Base-by-base conservation (phyloP, 169 alveolate species). In the Plasmodium vinckei region DNA sequence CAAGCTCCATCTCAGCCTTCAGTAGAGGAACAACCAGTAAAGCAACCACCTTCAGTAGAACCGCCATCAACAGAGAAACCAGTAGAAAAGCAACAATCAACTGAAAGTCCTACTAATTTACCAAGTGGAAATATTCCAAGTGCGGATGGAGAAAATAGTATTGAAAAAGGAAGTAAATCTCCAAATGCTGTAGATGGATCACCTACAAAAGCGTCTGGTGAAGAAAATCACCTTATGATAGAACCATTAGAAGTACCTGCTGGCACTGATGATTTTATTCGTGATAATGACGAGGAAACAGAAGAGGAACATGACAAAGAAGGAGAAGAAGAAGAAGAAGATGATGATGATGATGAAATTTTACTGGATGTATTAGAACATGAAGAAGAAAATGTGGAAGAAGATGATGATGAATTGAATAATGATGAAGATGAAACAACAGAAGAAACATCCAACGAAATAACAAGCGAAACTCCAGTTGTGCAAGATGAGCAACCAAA, bases 71-170 rank as follows among this genome's bases (percentile, higher is more conserved):
- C 2, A 13, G 49, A 23, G 56, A 3, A n/a, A n/a, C n/a, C 3
- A 49, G 4, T 0, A 49, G 59, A 49, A 15, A 5, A n/a, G 1
- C 57, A 21, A n/a, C 23, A 0, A 12, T 7, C 42, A 46, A 15
- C 21, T 9, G 57, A 9, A 1, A 42, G 9, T 42, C 33, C 57
- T 27, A 47, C 2, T 39, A 15, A 9, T 68, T 68, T 68, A 68
- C 46, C 13, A 46, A 19, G 15, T 68, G 42, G 12, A 33, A 42
- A 6, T 4, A 12, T 39, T 25, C 17, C 21, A 39, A 3, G n/a
- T 51, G 39, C n/a, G 21, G 77, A n/a, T n/a, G 17, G 46, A 17
- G 77, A 9, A 68, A 21, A 56, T 33, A n/a, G 73, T 21, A 64
- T 10, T 17, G 2, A 49, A 9, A 27, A 49, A 13, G 33, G 19